Evolutionary conservation across 2,329 filamentous ascomycete species (phyloP), one percentile per base, ranked within the genome.

Genomic region (Microcyclospora tardicrescens): DNA sequence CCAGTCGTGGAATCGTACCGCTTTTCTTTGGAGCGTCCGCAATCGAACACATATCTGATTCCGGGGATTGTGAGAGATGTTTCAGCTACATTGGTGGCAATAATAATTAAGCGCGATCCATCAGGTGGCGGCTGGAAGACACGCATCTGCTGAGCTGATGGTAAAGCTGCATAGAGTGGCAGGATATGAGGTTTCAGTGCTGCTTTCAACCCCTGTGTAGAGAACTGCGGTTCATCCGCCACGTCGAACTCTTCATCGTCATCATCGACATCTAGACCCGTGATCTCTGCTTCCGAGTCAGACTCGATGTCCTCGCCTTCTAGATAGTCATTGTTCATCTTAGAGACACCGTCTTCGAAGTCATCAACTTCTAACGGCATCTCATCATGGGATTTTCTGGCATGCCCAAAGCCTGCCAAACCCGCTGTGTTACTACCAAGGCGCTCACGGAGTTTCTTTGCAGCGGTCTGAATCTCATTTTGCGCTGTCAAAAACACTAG

Each of bases 51-150:
- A 55, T 95, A 98, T 43, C 84, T 77, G 44, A 93, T 87, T 2
- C 86, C 87, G 0, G 91, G 89, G 41, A 98, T 98, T 1, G 91
- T 98, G 57, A 98, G 71, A 73, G 84, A 93, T 0, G 91, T 98
- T 61, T 98, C 91, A 0, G 91, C 91, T 33, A 98, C 85, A 60
- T 98, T 98, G 33, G 91, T 98, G 0, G 91, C 86, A 31, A 98
- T 65, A 3, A 98, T 81, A 37, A 98, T 83, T 16, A 91, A 72
- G 8, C 91, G 77, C 8, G 82, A 82, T 12, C 82, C 83, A 39
- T 87, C 81, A 1, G 89, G 87, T 10, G 50, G 44, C 1, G 84
- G 75, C 46, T 94, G 81, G 52, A 98, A 98, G 9, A 98, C 85
- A 42, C 77, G 77, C 56, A 95, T 72, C 61, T 98, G 91, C 53